These are phyloP conservation scores for Fusarium humuli DNA, from an alignment of 2,329 filamentous ascomycete species.

Conservation along the genomic window DNA sequence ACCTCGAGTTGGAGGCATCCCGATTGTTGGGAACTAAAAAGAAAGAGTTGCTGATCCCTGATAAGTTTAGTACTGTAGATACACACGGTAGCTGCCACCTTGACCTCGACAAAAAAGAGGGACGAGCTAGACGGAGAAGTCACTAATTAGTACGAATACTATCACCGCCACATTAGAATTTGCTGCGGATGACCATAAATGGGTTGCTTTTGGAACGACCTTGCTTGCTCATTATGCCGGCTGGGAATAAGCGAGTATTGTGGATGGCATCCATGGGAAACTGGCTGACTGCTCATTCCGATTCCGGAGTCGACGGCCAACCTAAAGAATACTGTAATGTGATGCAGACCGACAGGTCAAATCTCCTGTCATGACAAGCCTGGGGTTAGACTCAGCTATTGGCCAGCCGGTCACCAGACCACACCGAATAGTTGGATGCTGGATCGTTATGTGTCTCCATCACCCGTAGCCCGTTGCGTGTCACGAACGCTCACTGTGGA, in stretches of 20 bases:
- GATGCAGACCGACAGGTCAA: constrained; percentile 31
- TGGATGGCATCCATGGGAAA: background rate
- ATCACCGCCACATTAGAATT: background rate
- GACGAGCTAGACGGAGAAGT: background rate
- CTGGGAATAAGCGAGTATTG: background rate
- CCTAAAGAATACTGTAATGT: constrained; percentile 19
- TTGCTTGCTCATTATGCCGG: background rate
- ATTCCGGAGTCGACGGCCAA: constrained; percentile 29
- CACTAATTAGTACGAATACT: background rate
- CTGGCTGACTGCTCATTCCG: constrained; percentile 8
- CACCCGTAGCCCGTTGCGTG: constrained; percentile 36
- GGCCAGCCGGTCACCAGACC: constrained; percentile 26
- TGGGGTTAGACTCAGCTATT: constrained; percentile 30
- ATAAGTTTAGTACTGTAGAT: background rate
- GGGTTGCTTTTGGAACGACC: background rate
- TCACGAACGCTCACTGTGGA: constrained; percentile 48
- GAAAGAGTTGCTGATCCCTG: constrained; percentile 15
- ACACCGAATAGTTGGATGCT: constrained; percentile 40
- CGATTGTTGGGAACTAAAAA: constrained; percentile 14
- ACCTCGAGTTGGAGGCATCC: constrained; percentile 1
- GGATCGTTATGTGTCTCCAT: constrained; percentile 42
- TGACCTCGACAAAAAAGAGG: background rate
- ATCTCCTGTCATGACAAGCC: constrained; percentile 25
- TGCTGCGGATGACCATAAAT: background rate
- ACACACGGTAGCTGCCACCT: constrained; percentile 11